These are phyloP conservation scores for Russula sp. DNA, from an alignment of 768 basidiomycete species.

Conservation along the genomic window DNA sequence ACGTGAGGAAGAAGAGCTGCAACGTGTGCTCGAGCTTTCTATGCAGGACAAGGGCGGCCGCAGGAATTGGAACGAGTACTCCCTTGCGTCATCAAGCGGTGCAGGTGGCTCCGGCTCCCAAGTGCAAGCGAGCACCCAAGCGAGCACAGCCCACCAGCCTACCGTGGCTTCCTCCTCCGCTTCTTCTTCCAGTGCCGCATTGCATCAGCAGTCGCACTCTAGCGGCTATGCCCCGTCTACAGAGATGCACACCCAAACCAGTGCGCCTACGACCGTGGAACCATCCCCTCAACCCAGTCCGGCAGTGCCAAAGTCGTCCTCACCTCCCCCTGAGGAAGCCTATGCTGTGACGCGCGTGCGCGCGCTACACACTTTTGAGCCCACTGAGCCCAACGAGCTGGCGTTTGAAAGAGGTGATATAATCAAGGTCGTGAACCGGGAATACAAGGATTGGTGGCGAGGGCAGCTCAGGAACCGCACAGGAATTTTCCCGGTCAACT, in stretches of 20 bases:
- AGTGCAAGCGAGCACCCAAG: conserved; percentile 22
- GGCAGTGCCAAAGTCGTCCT: conserved; percentile 27
- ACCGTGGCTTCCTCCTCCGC: conserved; percentile 22
- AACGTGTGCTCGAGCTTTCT: conserved; percentile 88
- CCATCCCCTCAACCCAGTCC: conserved; percentile 20
- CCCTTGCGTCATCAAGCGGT: conserved; percentile 32
- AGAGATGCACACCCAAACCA: background rate
- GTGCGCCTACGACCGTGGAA: conserved; percentile 24
- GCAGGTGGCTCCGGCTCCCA: conserved; percentile 29
- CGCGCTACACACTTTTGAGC: conserved; percentile 83
- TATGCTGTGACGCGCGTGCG: conserved; percentile 70
- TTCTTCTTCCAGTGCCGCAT: conserved; percentile 20
- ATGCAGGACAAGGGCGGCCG: conserved; percentile 87
- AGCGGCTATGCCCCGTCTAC: conserved; percentile 46
- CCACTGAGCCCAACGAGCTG: conserved; percentile 83
- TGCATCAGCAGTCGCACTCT: conserved; percentile 32
- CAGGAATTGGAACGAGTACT: conserved; percentile 42
- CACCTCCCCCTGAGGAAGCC: conserved; percentile 24
- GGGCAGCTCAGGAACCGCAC: conserved; percentile 86
- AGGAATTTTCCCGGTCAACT: conserved; percentile 96
- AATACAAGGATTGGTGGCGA: conserved; percentile 96
- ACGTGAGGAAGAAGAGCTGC: conserved; percentile 90
- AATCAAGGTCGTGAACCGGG: conserved; percentile 90
- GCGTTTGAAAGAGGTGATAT: conserved; percentile 89
- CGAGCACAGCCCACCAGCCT: conserved; percentile 20